Evolutionary conservation across 2,329 filamentous ascomycete species (phyloP).

Genomic region (Lachnellula occidentalis): DNA sequence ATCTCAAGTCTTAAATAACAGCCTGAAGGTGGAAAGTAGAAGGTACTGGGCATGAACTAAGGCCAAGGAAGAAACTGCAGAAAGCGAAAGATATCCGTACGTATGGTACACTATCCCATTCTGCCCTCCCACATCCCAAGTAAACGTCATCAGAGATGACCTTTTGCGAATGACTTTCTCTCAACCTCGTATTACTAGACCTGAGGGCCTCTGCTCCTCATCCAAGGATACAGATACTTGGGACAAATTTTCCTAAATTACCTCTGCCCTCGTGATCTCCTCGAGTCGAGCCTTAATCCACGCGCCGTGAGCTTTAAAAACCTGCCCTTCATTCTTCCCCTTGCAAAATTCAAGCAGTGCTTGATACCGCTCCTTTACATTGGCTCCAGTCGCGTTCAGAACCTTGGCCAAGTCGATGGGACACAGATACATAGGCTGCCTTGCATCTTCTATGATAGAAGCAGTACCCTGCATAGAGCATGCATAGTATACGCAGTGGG

Average conservation of each 20-base stretch:
- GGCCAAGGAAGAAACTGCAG: too few species aligned
- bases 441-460: conserved; percentile 49
- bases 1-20: too few species aligned
- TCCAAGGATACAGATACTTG: too few species aligned
- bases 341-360: conserved; percentile 39
- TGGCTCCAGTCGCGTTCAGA: conserved; percentile 24
- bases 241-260: background rate
- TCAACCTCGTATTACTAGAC: background rate
- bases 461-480: conserved; percentile 60
- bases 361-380: conserved; percentile 35
- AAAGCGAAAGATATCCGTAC: too few species aligned
- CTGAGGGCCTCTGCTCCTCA: too few species aligned
- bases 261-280: conserved; percentile 1
- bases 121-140: too few species aligned
- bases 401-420: conserved; percentile 54
- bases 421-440: conserved; percentile 60
- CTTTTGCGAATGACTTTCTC: background rate
- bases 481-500: conserved; percentile 60
- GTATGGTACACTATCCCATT: too few species aligned
- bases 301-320: conserved; percentile 42
- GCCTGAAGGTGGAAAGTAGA: too few species aligned
- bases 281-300: conserved; percentile 36
- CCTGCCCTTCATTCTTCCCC: conserved; percentile 34
- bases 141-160: too few species aligned
- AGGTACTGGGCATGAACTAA: too few species aligned